Base-by-base conservation (phyloP, 169 alveolate species). In the Plasmodium blacklocki region DNA sequence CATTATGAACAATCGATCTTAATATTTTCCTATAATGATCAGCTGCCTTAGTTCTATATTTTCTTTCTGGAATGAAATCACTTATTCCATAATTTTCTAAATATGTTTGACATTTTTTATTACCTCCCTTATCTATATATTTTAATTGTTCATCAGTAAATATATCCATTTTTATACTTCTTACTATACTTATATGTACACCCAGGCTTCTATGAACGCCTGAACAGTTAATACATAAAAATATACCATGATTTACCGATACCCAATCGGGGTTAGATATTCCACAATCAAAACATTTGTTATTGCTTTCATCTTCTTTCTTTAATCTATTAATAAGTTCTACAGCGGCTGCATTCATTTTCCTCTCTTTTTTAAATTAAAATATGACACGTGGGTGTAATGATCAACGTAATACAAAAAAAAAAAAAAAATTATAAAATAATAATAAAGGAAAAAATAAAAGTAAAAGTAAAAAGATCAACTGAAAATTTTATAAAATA, bases 231-330 rank as follows among this genome's bases (percentile, higher is more conserved):
- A 97, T 93, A 88, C 99, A 98, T 50, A 98, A 93, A 93, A 97
- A 96, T 71, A 97, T 96, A 18, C 98, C 99, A 92, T 97, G 97
- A 54, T 97, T 96, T n/a, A 98, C 96, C 23, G 98, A 96, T 23
- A 98, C 98, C 99, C 99, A 98, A 73, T 97, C 96, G 7, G 99
- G 99, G 11, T 97, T 97, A 21, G 95, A 85, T 3, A 97, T 88
- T 8, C 97, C 95, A 80, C 96, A 93, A 56, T 93, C 96, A 70
- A 93, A 93, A 58, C 96, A 93, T 39, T 63, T 73, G 64, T 88
- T 85, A 63, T 93, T 93, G 43, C 92, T 78, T 21, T 78, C 89
- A 78, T 78, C 89, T 49, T 78, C 89, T 66, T 66, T 78, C 32
- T 78, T 78, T 70, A 78, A 78, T 52, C 67, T 78, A 70, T 50